Base-by-base conservation (phyloP, 768 basidiomycete genomes). In the Suillus decipiens region DNA sequence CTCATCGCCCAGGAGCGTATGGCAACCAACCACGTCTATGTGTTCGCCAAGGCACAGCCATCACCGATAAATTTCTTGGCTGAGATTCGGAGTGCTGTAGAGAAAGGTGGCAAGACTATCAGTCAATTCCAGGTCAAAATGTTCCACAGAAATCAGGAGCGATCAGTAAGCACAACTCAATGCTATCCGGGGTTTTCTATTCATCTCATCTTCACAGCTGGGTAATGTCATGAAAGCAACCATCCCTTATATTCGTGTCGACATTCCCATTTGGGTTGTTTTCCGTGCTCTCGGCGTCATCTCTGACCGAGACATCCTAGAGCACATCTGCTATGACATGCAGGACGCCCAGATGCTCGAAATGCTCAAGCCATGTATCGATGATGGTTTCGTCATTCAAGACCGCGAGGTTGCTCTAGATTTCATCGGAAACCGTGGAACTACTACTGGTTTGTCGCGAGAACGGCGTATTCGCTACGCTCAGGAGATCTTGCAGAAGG, bases 21-120 rank as follows among this genome's bases (percentile, higher is more conserved):
- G 96, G 96, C 97, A 11, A 96, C 95, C 28, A 99, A 99, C 79
- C 96, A 97, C 72, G 97, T 99, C 67, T 99, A 99, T 77, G 95
- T 98, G 59, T 99, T 99, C 71, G 95, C 96, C 59, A 99, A 99
- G 78, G 93, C 93, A 0, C 94, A 96, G 68, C 96, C 96, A 4
- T 96, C 95, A 19, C 95, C 96, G 1, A 92, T 97, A 69, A 94
- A 89, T 67, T 97, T 96, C 78, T 85, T 98, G 48, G 95, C 97
- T 42, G 96, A 99, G 75, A 97, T 99, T 76, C 90, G 96, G 64
- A 95, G 93, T 76, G 95, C 95, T 6, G 93, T 98, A 14, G 97
- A 99, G 79, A 96, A 94, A 73, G 95, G 96, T 61, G 97, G 97
- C 58, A 98, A 99, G 82, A 97, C 95, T 12, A 95, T 97, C 67